phyloP scores from a whole-genome alignment of 1,139 yeast species.

The Trichomonascaceae sp. region DNA sequence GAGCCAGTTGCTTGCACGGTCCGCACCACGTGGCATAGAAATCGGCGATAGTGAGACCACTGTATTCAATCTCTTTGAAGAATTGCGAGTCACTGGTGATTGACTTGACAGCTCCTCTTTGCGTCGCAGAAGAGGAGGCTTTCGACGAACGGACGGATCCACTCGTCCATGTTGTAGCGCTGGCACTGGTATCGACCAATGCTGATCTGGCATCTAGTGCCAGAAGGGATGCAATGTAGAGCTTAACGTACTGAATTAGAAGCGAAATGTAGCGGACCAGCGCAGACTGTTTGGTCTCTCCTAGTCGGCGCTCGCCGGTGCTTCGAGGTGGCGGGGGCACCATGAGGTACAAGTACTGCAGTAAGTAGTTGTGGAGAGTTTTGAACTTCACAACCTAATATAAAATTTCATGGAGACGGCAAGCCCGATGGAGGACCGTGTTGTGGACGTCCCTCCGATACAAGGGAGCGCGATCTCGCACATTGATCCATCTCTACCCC shows the following conservation, averaged over 20 bases:
- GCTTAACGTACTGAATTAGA: background rate
- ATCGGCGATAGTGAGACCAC: constrained; percentile 51
- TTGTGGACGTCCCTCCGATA: no score
- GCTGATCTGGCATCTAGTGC: background rate
- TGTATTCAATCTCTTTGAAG: constrained; percentile 11
- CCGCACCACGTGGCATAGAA: constrained; percentile 97
- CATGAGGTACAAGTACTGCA: no score
- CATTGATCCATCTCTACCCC: no score
- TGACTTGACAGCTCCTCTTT: constrained; percentile 6
- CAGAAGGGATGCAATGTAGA: background rate
- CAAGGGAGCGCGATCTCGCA: no score
- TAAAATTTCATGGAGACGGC: background rate
- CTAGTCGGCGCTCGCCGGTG: no score
- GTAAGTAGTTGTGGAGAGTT: no score
- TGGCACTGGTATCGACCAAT: no score
- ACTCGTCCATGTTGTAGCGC: no score
- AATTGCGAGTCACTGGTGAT: constrained; percentile 12
- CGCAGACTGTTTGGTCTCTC: no score
- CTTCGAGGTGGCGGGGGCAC: no score
- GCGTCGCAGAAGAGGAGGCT: constrained; percentile 2
- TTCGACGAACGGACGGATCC: no score
- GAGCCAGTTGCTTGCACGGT: constrained; percentile 92
- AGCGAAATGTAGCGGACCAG: background rate
- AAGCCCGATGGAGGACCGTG: background rate
- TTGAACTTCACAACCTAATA: no score